phyloP scores from a whole-genome alignment of 805 yeast genomes.

The Wickerhamomyces mucosus region DNA sequence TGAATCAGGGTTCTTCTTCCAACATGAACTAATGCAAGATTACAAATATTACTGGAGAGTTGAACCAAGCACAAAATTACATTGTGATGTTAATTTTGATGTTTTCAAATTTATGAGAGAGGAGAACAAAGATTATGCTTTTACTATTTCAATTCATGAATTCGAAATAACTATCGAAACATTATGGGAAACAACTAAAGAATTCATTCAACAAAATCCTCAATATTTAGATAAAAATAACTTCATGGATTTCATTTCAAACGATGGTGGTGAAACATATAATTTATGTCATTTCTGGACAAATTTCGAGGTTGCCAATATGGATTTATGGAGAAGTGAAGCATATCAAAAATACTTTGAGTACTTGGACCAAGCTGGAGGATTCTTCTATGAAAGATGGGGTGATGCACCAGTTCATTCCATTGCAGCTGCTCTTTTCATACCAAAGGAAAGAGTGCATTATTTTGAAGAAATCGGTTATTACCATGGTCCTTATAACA shows the following conservation, averaged over 20 bases:
- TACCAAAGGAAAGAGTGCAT: conserved; percentile 62
- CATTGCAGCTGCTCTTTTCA: conserved; percentile 72
- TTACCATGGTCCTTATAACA: conserved; percentile 71
- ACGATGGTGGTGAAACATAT: conserved; percentile 62
- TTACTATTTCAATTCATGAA: conserved; percentile 73
- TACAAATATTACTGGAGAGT: conserved; percentile 93
- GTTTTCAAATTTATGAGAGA: conserved; percentile 77
- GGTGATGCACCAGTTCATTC: conserved; percentile 94
- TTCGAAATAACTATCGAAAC: conserved; percentile 64
- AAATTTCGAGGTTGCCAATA: conserved; percentile 73
- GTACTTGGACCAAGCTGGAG: conserved; percentile 69
- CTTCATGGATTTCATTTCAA: conserved; percentile 59
- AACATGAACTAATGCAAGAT: conserved; percentile 64
- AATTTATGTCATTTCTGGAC: conserved; percentile 90
- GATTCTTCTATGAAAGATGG: conserved; percentile 92
- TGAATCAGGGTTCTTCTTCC: conserved; percentile 83
- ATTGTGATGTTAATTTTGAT: conserved; percentile 77
- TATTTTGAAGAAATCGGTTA: conserved; percentile 83
- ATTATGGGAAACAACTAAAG: conserved; percentile 62
- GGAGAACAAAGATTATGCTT: conserved; percentile 63
- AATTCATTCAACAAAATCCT: conserved; percentile 52
- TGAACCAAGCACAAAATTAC: conserved; percentile 75
- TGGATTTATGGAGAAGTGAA: conserved; percentile 65
- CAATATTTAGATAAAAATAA: conserved; percentile 50
- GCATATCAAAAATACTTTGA: conserved; percentile 68